Percentiles rank a stretch among this genome's conserved stretches.
Conservation (phyloP, 108 stramenopile species). For the Skeletonema costatum region DNA sequence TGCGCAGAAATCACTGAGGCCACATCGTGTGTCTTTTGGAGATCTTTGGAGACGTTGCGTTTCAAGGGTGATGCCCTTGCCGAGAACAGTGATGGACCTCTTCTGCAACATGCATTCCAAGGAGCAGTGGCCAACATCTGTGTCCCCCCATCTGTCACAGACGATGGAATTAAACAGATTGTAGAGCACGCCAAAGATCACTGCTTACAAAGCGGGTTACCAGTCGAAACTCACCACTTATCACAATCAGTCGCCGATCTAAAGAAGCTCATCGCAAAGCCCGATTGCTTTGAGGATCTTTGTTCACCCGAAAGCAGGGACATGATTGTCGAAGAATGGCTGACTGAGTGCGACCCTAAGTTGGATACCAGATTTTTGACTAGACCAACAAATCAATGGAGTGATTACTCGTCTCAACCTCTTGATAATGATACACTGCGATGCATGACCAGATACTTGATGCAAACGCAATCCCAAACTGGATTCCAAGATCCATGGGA, state of each 20-base stretch:
- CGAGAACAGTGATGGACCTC: not conserved
- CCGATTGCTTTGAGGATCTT: slow-evolving; percentile 33
- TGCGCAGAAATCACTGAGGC: slow-evolving; percentile 19
- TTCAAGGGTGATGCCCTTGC: slow-evolving; percentile 8
- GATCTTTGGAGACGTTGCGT: slow-evolving; percentile 26
- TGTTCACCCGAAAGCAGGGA: slow-evolving; percentile 11
- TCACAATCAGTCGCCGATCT: slow-evolving; percentile 10
- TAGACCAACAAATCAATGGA: not conserved
- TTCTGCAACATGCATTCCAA: not conserved
- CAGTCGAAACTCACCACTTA: slow-evolving; percentile 1
- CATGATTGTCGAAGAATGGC: slow-evolving; percentile 24
- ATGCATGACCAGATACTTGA: slow-evolving; percentile 34
- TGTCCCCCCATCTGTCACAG: slow-evolving; percentile 11
- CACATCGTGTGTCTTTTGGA: slow-evolving; percentile 13
- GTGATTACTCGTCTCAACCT: not conserved
- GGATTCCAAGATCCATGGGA: not conserved
- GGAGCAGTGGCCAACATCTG: slow-evolving; percentile 1
- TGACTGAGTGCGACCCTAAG: slow-evolving; percentile 19
- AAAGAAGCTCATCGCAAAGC: slow-evolving; percentile 16
- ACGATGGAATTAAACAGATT: slow-evolving; percentile 21
- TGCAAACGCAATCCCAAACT: not conserved
- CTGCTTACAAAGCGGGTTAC: slow-evolving; percentile 1
- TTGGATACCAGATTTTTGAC: slow-evolving; percentile 22
- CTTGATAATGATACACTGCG: slow-evolving; percentile 23
- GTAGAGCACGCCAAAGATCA: slow-evolving; percentile 1